Evolutionary conservation across 2,329 filamentous ascomycete genomes (phyloP), one percentile per base, ranked within the genome.

Genomic region (Xylaria sp.): DNA sequence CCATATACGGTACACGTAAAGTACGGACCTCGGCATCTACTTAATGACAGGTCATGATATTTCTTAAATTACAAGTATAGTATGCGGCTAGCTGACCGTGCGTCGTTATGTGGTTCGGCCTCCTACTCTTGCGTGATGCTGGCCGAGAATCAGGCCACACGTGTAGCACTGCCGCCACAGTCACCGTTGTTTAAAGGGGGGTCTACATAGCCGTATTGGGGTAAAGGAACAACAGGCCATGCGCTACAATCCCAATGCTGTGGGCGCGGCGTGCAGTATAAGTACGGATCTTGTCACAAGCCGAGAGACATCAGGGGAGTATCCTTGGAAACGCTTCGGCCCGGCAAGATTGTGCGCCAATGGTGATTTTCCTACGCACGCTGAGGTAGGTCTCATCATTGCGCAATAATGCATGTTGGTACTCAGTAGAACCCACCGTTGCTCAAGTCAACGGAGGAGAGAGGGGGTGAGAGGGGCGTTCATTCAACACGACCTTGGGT

Each of bases 141-240:
- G 51, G 63, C 35, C 62, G 50, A 65, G 50, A 60, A 63, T 59
- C 63, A 66, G 63, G 51, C 63, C 58, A 69, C 59, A 63, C 63
- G 53, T 63, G 63, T 58, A 21, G 61, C 57, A 68, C 66, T 69
- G 66, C 63, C 66, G 66, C 66, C 63, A 55, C 54, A 54, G 47
- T 59, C 47, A 50, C 47, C 51, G 57, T 65, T 29, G 25, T 37
- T 42, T 12, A 29, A 57, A 35, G 32, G 54, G 48, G 27, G 25
- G 25, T 40, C 13, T 40, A 2, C 47, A 61, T n/a, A 51, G 29
- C 27, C 5, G 4, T 42, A 13, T 37, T 63, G 48, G 32, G 32
- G 47, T 32, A 32, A 32, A 62, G 9, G 48, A 53, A 44, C 21
- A 29, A 29, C 9, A 16, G 50, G 12, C 60, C 25, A 35, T 35